Conservation (phyloP, 257 asterid species). For the Leonotis leonurus region DNA sequence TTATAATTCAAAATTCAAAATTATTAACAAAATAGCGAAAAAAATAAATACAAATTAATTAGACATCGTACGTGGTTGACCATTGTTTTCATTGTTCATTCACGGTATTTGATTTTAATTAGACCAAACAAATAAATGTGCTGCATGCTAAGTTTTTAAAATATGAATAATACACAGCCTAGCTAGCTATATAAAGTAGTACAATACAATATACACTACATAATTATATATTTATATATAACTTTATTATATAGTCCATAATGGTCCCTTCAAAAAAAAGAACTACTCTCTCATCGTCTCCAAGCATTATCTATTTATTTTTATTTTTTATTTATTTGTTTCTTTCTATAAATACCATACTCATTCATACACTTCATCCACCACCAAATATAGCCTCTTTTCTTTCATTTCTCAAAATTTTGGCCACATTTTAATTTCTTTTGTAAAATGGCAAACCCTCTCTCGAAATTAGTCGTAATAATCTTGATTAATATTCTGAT, state of each 20-base stretch:
- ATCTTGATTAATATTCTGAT: neutral
- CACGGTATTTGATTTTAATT: neutral
- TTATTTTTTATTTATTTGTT: neutral
- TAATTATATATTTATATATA: no score
- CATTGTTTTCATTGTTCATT: neutral
- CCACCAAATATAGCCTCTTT: neutral
- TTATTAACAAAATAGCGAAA: no score
- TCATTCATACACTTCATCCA: neutral
- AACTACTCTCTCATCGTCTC: neutral
- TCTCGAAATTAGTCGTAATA: neutral
- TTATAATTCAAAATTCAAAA: no score
- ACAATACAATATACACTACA: no score
- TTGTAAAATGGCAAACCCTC: constrained; percentile 26
- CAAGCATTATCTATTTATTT: no score
- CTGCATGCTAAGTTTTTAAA: neutral
- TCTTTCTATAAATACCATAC: constrained; percentile 14
- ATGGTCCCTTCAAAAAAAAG: neutral
- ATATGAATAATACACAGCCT: neutral
- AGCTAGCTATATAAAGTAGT: no score
- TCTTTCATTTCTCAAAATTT: no score
- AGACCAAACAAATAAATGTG: neutral
- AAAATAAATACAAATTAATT: no score
- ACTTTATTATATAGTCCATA: no score
- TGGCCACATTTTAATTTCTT: neutral
- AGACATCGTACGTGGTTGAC: neutral